Conservation (phyloP, 805 yeast genomes). For the Zygotorulaspora florentina region DNA sequence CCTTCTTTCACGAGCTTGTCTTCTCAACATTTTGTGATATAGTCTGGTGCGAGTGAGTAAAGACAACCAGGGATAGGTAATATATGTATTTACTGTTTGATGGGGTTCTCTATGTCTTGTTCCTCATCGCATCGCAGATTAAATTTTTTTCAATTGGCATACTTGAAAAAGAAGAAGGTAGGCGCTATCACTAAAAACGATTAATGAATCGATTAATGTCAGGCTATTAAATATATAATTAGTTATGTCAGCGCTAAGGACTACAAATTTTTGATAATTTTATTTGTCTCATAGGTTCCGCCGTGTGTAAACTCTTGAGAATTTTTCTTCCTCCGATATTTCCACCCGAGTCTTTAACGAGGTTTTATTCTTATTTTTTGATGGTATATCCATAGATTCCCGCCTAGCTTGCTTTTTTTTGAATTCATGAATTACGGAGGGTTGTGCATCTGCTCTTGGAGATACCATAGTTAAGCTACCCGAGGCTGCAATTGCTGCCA, state of each 20-base stretch:
- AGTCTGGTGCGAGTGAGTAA: not conserved
- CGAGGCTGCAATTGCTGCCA: constrained; percentile 18
- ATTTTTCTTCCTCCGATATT: constrained; percentile 30
- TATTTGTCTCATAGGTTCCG: constrained; percentile 7
- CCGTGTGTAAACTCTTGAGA: constrained; percentile 17
- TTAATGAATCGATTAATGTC: not conserved
- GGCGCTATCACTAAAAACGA: not conserved
- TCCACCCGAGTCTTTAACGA: constrained; percentile 34
- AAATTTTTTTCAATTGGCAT: constrained; percentile 5
- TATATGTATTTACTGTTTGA: too few relatives aligned
- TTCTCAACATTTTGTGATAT: constrained; percentile 55
- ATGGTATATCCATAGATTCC: constrained; percentile 34
- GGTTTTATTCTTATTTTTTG: constrained; percentile 24
- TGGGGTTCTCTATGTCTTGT: too few relatives aligned
- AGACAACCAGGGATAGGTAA: too few relatives aligned
- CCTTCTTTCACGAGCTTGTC: constrained; percentile 94
- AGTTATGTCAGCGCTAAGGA: not conserved
- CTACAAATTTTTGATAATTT: not conserved
- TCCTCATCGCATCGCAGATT: constrained; percentile 13
- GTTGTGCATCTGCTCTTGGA: not conserved
- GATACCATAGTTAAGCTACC: not conserved
- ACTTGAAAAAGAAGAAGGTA: not conserved
- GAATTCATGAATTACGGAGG: constrained; percentile 1
- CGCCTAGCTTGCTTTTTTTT: constrained; percentile 16
- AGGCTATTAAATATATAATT: not conserved